Conservation (phyloP, 1,139 yeast species). For the Diutina rugosa region DNA sequence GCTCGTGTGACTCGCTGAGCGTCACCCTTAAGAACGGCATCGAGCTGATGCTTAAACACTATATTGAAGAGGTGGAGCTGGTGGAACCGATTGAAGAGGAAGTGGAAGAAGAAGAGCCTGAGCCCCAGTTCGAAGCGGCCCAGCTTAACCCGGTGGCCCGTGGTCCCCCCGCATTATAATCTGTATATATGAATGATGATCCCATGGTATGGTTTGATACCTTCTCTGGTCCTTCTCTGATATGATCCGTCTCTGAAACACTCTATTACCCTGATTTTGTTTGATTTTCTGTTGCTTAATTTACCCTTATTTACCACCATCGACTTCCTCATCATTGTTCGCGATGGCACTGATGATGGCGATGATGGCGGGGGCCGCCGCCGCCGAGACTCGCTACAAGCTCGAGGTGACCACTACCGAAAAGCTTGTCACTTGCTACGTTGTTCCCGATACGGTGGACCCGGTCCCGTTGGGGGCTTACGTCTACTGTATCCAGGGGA, state of each 20-base stretch:
- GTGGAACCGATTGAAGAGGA: conserved; percentile 47
- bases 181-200: conserved; percentile 9
- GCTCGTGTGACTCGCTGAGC: conserved; percentile 66
- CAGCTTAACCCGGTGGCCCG: conserved; percentile 19
- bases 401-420: neutral
- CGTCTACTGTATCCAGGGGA: neutral
- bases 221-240: no score
- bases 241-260: no score
- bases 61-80: conserved; percentile 62
- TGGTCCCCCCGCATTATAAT: conserved; percentile 29
- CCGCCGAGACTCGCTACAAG: neutral
- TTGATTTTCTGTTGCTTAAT: no score
- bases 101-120: conserved; percentile 7
- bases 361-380: neutral
- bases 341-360: neutral
- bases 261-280: no score
- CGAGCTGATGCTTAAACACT: conserved; percentile 70
- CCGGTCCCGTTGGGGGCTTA: neutral
- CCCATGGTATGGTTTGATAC: neutral
- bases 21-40: conserved; percentile 70
- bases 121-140: conserved; percentile 46
- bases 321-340: neutral
- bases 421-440: neutral
- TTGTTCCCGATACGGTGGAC: neutral
- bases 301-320: no score